phyloP scores from a whole-genome alignment of 2,329 filamentous ascomycete species.

The Colletotrichum aenigma region DNA sequence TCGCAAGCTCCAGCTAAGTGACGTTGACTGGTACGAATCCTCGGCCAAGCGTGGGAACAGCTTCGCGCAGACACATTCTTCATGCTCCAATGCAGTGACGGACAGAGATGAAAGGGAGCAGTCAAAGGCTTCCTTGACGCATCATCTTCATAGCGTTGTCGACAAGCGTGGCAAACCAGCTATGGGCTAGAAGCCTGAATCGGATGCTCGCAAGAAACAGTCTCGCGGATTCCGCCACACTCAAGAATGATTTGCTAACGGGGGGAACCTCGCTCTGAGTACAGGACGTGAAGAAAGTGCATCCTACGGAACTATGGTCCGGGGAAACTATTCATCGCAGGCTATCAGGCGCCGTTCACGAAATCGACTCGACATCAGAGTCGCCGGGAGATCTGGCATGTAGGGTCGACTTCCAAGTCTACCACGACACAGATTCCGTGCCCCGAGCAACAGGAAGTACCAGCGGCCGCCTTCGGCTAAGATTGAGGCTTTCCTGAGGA shows the following conservation, averaged over 20 bases:
- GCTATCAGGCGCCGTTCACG: background rate
- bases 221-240: background rate
- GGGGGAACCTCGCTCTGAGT: background rate
- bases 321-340: background rate
- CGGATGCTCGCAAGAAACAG: background rate
- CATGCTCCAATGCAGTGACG: background rate
- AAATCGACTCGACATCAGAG: background rate
- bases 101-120: background rate
- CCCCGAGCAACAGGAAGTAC: background rate
- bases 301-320: background rate
- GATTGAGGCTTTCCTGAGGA: background rate
- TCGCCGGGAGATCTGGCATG: background rate
- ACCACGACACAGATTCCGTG: background rate
- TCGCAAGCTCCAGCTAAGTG: constrained; percentile 90
- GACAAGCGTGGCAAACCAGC: constrained; percentile 1
- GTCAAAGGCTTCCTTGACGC: background rate
- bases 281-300: constrained; percentile 10
- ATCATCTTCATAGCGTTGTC: background rate
- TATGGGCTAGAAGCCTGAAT: background rate
- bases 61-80: background rate
- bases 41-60: constrained; percentile 20
- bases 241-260: constrained; percentile 8
- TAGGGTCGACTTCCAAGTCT: background rate
- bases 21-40: constrained; percentile 87
- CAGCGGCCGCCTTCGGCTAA: background rate